Evolutionary conservation across 331 rosid genomes (phyloP), one percentile per base, ranked within the genome.

Genomic region (Pyracantha coccinea): DNA sequence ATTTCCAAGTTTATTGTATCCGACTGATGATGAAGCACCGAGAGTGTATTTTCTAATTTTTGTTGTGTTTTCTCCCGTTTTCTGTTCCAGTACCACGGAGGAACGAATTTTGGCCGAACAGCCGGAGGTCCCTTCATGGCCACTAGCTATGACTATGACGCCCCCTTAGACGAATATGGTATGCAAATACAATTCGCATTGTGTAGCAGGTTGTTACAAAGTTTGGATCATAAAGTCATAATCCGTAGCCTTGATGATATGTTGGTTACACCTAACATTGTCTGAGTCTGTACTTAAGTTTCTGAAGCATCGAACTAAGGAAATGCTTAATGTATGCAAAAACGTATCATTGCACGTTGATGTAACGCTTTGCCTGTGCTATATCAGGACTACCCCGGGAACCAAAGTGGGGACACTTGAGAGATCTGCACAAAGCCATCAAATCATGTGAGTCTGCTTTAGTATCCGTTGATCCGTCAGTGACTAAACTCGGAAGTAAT

Each of bases 91-190:
- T 95, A 89, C 58, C 99, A 95, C 75, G 99, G 99, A 73, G 99
- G 99, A 86, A 95, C 99, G 24, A 95, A 95, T 79, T 95, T 95
- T 71, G 99, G 96, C 32, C 72, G 92, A 65, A 92, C 97, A 24
- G 80, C 99, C 0, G 89, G 97, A 16, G 99, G 99, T n/a, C 97
- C 84, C 65, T 95, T 92, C 85, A 90, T 92, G 63, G 92, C 99
- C 5, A 92, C 97, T n/a, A 95, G 97, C 83, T 95, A 95, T 45
- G 99, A 95, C 78, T 95, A 87, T 35, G 97, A 95, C 80, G 99
- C 97, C 69, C 97, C 97, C 10, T 47, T 95, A 7, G 99, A 95
- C 62, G 99, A 95, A 85, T 95, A 58, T 50, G 99, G 99, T 92
- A 91, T 65, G 88, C 68, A 29, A 67, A 67, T 62, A 38, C 8